phyloP scores from a whole-genome alignment of 352 stramenopile species.

The Pythium apleroticum region DNA sequence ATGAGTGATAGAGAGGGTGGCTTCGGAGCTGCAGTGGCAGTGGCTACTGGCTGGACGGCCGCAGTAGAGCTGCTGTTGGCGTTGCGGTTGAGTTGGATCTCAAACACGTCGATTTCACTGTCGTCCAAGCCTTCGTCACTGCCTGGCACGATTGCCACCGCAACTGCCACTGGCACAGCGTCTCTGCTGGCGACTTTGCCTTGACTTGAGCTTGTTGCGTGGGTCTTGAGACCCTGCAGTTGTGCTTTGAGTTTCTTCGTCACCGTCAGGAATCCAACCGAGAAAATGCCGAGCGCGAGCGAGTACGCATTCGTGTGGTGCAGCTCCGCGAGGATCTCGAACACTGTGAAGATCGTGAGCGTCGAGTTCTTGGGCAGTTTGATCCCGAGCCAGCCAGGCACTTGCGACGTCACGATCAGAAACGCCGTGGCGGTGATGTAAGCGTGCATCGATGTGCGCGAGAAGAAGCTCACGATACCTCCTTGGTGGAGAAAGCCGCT shows the following conservation, averaged over 20 bases:
- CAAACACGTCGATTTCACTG: constrained; percentile 9
- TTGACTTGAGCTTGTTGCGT: background rate
- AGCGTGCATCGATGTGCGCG: constrained; percentile 65
- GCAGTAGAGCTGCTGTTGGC: background rate
- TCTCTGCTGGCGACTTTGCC: background rate
- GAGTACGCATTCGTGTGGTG: constrained; percentile 53
- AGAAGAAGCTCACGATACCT: constrained; percentile 71
- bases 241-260: constrained; percentile 23
- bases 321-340: constrained; percentile 52
- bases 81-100: constrained; percentile 11
- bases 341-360: constrained; percentile 53
- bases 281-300: constrained; percentile 46
- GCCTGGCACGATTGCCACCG: background rate
- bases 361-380: constrained; percentile 40
- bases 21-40: background rate
- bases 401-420: constrained; percentile 70
- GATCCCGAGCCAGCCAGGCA: constrained; percentile 57
- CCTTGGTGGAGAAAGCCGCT: constrained; percentile 61
- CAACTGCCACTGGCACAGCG: background rate
- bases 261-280: constrained; percentile 40
- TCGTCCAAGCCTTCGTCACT: background rate
- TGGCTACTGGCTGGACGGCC: background rate
- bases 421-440: constrained; percentile 67
- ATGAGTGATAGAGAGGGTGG: background rate
- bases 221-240: background rate